phyloP scores from a whole-genome alignment of 257 asterid genomes.

The Thymus quinquecostatus region DNA sequence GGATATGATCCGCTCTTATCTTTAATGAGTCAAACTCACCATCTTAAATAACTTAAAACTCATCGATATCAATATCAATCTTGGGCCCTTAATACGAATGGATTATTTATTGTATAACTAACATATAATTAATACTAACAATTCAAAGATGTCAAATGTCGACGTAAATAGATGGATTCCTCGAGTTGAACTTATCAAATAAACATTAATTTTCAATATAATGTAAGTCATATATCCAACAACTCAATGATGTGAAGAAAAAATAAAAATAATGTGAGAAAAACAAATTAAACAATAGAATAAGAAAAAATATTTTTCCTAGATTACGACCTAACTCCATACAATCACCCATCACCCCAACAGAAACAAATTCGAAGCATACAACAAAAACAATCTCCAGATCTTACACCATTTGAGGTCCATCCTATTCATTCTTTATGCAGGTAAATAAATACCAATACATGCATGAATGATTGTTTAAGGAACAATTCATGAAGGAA shows the following conservation, averaged over 20 bases:
- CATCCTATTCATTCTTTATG: slow-evolving; percentile 5
- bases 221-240: background rate
- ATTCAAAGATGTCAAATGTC: background rate
- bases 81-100: too few relatives aligned
- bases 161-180: background rate
- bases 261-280: background rate
- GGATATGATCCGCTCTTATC: too few relatives aligned
- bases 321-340: background rate
- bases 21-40: too few relatives aligned
- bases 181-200: background rate
- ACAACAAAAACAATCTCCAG: background rate
- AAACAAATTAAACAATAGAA: background rate
- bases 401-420: slow-evolving; percentile 24
- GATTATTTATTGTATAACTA: too few relatives aligned
- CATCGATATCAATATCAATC: too few relatives aligned
- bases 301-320: background rate
- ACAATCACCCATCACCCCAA: background rate
- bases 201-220: background rate
- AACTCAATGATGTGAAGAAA: background rate
- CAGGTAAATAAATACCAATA: slow-evolving; percentile 19
- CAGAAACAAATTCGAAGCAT: background rate
- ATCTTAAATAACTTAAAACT: too few relatives aligned
- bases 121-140: too few relatives aligned
- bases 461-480: background rate
- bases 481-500: background rate